phyloP scores from a whole-genome alignment of 257 asterid genomes.

The Ilex asprella region DNA sequence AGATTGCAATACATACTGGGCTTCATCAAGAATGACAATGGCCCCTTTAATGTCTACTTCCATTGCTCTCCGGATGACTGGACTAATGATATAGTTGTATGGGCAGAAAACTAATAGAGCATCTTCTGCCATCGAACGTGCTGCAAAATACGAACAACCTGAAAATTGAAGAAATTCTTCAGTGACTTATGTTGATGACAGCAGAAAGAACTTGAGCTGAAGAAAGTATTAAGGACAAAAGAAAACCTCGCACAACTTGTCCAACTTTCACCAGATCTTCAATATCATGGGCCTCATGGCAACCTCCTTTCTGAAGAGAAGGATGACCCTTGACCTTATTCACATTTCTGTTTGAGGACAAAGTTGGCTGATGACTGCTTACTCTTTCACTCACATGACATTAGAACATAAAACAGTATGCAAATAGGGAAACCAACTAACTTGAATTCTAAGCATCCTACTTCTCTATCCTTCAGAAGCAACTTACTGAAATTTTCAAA shows the following conservation, averaged over 20 bases:
- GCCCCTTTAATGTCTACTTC: slow-evolving; percentile 68
- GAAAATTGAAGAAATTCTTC: slow-evolving; percentile 29
- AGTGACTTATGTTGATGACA: slow-evolving; percentile 18
- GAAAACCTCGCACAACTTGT: slow-evolving; percentile 72
- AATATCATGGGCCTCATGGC: slow-evolving; percentile 93
- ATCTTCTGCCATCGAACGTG: slow-evolving; percentile 75
- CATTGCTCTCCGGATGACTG: slow-evolving; percentile 81
- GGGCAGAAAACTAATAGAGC: slow-evolving; percentile 95
- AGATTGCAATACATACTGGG: slow-evolving; percentile 67
- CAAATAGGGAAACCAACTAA: slow-evolving; percentile 20
- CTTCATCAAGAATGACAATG: slow-evolving; percentile 90
- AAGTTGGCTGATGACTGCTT: slow-evolving; percentile 13
- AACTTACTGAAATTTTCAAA: slow-evolving; percentile 52
- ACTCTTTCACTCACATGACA: slow-evolving; percentile 12
- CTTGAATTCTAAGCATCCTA: slow-evolving; percentile 78
- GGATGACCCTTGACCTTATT: slow-evolving; percentile 86
- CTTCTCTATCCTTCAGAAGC: slow-evolving; percentile 61
- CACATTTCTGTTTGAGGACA: slow-evolving; percentile 47
- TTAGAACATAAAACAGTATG: slow-evolving; percentile 3
- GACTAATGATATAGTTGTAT: slow-evolving; percentile 78
- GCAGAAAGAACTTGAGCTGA: slow-evolving; percentile 4
- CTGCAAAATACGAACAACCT: slow-evolving; percentile 96
- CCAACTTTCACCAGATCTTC: slow-evolving; percentile 98
- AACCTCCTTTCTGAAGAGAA: slow-evolving; percentile 90
- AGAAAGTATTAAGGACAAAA: slow-evolving; percentile 7